phyloP scores from a whole-genome alignment of 208 protist species.

The Acanthamoeba royreba region DNA sequence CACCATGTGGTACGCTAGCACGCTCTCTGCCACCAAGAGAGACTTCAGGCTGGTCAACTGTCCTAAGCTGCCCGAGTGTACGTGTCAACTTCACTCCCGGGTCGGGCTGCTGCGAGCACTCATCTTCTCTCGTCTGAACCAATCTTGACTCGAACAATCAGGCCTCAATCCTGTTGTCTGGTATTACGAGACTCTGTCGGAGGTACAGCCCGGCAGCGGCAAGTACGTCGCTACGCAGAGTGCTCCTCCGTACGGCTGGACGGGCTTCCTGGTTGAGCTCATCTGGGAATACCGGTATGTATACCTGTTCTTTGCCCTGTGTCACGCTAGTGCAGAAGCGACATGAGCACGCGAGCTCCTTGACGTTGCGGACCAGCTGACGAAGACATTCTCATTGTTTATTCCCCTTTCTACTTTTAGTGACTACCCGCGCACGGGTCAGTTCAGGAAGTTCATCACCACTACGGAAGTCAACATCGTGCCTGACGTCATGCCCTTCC shows the following conservation, averaged over 20 bases:
- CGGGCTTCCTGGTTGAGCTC: neutral
- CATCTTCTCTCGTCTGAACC: too few species aligned
- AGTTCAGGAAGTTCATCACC: neutral
- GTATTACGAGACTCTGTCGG: neutral
- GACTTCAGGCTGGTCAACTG: conserved; percentile 42
- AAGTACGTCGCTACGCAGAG: neutral
- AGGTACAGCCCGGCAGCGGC: neutral
- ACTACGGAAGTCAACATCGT: conserved; percentile 48
- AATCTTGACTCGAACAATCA: too few species aligned
- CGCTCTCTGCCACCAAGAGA: neutral
- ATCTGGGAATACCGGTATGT: neutral
- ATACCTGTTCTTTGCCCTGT: too few species aligned
- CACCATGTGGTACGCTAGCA: conserved; percentile 1
- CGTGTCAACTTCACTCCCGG: neutral
- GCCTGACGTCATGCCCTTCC: conserved; percentile 9
- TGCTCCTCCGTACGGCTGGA: neutral
- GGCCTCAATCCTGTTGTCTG: conserved; percentile 3
- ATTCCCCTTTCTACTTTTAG: neutral
- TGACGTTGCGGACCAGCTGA: neutral
- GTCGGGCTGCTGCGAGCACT: too few species aligned
- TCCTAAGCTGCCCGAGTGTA: neutral
- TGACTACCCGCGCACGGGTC: neutral
- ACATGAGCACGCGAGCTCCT: too few species aligned
- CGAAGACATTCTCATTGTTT: neutral
- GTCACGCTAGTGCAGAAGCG: too few species aligned